phyloP scores from a whole-genome alignment of 495 filamentous ascomycete species.

The Talaromyces ruber region DNA sequence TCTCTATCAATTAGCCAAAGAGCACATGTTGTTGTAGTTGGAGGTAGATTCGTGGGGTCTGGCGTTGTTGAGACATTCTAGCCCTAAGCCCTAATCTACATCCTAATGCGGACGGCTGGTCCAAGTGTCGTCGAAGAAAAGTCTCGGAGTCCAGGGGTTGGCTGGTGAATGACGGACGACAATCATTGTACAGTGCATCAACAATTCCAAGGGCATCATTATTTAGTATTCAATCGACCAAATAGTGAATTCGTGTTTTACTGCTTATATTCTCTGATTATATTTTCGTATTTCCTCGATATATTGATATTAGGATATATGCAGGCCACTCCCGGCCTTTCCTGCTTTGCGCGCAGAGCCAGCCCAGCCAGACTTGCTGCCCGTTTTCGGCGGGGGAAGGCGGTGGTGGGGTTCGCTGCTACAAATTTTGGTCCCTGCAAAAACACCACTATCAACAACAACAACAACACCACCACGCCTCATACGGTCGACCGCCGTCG shows the following conservation, averaged over 20 bases:
- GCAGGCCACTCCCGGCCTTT: constrained; percentile 1
- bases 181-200: neutral
- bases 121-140: neutral
- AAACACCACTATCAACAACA: neutral
- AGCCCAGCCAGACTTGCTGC: neutral
- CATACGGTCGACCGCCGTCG: neutral
- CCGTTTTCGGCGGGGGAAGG: constrained; percentile 3
- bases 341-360: constrained; percentile 5
- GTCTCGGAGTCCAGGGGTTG: neutral
- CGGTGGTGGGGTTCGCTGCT: constrained; percentile 1
- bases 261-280: neutral
- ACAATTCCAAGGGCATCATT: neutral
- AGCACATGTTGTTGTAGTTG: neutral
- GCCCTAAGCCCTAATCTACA: neutral
- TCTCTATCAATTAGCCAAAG: neutral
- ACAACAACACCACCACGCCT: neutral
- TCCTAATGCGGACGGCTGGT: neutral
- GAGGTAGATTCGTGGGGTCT: neutral
- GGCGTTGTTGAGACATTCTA: neutral
- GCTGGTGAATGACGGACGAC: neutral
- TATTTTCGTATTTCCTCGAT: neutral
- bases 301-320: neutral
- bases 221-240: neutral
- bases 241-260: neutral
- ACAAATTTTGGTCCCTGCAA: constrained; percentile 4